phyloP scores from a whole-genome alignment of 2,329 filamentous ascomycete species.

The Phialophora verrucosa region DNA sequence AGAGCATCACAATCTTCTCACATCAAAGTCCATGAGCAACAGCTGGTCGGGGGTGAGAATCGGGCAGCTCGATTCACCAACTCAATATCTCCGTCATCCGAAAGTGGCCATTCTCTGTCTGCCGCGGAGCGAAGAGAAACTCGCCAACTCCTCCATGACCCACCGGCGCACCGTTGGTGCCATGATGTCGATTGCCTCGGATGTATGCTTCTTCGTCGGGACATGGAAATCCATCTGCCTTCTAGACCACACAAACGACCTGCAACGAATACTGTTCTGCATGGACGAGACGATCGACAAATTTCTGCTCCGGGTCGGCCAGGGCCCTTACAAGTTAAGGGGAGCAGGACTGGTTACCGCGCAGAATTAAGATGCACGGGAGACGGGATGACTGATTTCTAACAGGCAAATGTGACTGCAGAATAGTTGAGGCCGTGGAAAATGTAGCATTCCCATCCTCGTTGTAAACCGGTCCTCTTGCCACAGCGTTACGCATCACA shows the following conservation, averaged over 20 bases:
- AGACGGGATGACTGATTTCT: background rate
- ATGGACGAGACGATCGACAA: constrained; percentile 1
- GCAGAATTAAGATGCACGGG: background rate
- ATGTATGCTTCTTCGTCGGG: constrained; percentile 4
- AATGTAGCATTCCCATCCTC: too few species aligned
- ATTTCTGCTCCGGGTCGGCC: constrained; percentile 5
- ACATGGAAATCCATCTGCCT: constrained; percentile 2
- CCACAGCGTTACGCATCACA: too few species aligned
- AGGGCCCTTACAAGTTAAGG: background rate
- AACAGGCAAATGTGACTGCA: too few species aligned
- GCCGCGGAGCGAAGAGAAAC: background rate
- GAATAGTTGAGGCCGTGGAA: too few species aligned
- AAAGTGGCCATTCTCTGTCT: constrained; percentile 6
- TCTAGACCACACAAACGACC: constrained; percentile 1
- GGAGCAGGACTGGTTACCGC: background rate
- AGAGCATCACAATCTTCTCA: background rate
- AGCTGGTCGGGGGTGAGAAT: background rate
- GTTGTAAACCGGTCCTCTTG: too few species aligned
- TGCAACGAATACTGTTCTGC: background rate
- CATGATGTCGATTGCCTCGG: constrained; percentile 11
- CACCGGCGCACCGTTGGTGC: background rate
- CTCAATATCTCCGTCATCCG: background rate
- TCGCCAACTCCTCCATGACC: background rate
- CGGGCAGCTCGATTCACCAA: background rate
- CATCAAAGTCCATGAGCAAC: background rate